phyloP scores from a whole-genome alignment of 116 monocot genomes.

The Dioscorea cayenensis region DNA sequence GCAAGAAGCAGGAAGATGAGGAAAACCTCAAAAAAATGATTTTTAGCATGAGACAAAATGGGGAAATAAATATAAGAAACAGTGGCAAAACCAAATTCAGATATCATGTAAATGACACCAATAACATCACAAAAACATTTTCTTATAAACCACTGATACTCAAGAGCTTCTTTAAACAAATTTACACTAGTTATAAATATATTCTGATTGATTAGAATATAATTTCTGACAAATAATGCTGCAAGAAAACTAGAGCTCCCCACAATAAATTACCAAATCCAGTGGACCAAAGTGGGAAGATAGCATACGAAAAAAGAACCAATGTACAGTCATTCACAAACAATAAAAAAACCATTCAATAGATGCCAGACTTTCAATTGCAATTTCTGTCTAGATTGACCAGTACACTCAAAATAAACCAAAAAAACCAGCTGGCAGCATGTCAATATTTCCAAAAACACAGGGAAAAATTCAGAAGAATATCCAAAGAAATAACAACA shows the following conservation, averaged over 20 bases:
- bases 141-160: too few species aligned
- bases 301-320: not conserved
- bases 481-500: not conserved
- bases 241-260: not conserved
- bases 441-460: conserved; percentile 4
- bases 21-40: too few species aligned
- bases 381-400: not conserved
- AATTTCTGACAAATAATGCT: not conserved
- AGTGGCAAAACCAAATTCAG: too few species aligned
- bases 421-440: conserved; percentile 8
- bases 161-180: too few species aligned
- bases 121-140: too few species aligned
- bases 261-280: not conserved
- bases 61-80: too few species aligned
- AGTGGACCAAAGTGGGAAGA: not conserved
- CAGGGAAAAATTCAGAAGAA: not conserved
- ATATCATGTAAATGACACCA: too few species aligned
- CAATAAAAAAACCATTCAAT: not conserved
- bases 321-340: not conserved
- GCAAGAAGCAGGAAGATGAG: too few species aligned
- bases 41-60: too few species aligned
- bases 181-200: too few species aligned
- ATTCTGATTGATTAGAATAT: not conserved
- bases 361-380: not conserved
- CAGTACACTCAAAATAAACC: not conserved